Evolutionary conservation across 352 stramenopile species (phyloP), one percentile per base, ranked within the genome.

Genomic region (Phytophthora cactorum): DNA sequence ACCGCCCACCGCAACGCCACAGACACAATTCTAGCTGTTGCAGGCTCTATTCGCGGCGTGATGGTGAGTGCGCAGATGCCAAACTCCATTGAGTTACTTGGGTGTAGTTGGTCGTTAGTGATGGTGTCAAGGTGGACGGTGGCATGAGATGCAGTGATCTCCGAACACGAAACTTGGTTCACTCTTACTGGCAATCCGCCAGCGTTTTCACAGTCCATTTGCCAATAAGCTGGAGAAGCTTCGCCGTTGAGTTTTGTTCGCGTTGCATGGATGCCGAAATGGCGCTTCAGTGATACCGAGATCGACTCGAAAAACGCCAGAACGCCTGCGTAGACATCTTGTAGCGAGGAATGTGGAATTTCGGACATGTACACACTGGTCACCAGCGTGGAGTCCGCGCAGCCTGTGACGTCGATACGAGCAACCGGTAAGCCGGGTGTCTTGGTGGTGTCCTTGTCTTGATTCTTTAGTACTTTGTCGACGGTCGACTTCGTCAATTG

Each of bases 111-210:
- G 36, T 73, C 68, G n/a, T 72, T 39, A 0, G 34, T 56, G 36
- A 76, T 44, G 22, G 34, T 59, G 27, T 76, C 68, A 9, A 76
- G 31, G 52, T 71, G 59, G 22, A 72, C 59, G 9, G 68, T 58
- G 36, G 57, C 63, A 39, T 52, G 43, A 0, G 36, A 28, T 7
- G 57, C 29, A 9, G 56, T 57, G 5, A 76, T 25, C 15, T 61
- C 44, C 6, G 57, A 64, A 43, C 63, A 70, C 15, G 63, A 15
- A 2, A 70, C 45, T n/a, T 63, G 65, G 62, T 75, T 74, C 14
- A 57, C 52, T 12, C 51, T 65, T 17, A 56, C 28, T 7, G 25
- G n/a, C 5, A 70, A 11, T 10, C 36, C 56, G 9, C 15, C 7
- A 4, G 56, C 57, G 11, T 14, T n/a, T 5, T 55, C 34, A 46